Conservation (phyloP, 2,329 filamentous ascomycete genomes). For the Drechslera avenae region DNA sequence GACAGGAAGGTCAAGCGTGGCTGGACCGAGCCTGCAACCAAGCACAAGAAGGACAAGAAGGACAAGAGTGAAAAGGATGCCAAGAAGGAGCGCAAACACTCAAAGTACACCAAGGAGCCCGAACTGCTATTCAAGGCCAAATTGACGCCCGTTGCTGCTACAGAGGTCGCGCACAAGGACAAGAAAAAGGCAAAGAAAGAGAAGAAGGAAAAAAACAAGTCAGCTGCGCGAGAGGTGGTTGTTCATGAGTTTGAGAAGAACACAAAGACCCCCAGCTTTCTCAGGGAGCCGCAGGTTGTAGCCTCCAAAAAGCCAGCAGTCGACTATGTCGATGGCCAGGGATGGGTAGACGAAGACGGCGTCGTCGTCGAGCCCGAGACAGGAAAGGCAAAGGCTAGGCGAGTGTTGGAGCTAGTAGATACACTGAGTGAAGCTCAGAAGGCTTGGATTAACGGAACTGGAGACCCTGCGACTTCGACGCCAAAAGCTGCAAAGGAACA, state of each 20-base stretch:
- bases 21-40: slow-evolving; percentile 73
- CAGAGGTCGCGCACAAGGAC: slow-evolving; percentile 45
- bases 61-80: slow-evolving; percentile 60
- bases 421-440: slow-evolving; percentile 26
- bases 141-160: slow-evolving; percentile 58
- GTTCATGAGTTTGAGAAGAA: slow-evolving; percentile 92
- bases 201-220: slow-evolving; percentile 65
- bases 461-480: slow-evolving; percentile 21
- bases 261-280: slow-evolving; percentile 79
- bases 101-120: slow-evolving; percentile 78
- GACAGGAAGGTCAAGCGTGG: slow-evolving; percentile 84
- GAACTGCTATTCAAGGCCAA: slow-evolving; percentile 87
- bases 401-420: slow-evolving; percentile 43
- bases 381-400: slow-evolving; percentile 41
- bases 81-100: slow-evolving; percentile 64
- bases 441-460: slow-evolving; percentile 25
- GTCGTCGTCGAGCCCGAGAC: slow-evolving; percentile 69
- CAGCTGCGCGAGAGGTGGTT: slow-evolving; percentile 59
- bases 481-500: slow-evolving; percentile 23
- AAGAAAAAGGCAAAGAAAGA: slow-evolving; percentile 59
- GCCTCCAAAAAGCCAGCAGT: slow-evolving; percentile 55
- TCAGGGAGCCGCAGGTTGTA: slow-evolving; percentile 63
- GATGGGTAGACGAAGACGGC: slow-evolving; percentile 84
- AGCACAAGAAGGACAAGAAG: slow-evolving; percentile 47
- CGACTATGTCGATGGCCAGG: slow-evolving; percentile 80